These are phyloP conservation scores for Colletotrichum sp. DNA, from an alignment of 2,329 filamentous ascomycete species.

Conservation along the genomic window DNA sequence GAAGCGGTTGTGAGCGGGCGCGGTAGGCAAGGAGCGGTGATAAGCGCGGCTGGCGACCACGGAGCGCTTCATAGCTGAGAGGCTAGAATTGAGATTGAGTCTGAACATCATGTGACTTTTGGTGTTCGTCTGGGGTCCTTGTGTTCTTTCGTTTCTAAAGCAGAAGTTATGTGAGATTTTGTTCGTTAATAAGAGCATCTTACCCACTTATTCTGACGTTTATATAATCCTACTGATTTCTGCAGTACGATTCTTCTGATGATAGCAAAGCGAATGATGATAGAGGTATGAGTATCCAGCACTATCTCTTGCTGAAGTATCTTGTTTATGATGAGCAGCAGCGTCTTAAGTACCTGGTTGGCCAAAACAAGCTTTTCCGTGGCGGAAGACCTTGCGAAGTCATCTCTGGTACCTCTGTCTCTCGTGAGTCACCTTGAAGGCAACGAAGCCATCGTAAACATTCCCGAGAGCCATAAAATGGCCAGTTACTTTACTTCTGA, in stretches of 20 bases:
- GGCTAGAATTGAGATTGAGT: not conserved
- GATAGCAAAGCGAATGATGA: not conserved
- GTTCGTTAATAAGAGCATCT: rapidly evolving
- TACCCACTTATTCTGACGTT: not conserved
- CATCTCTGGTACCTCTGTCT: rapidly evolving
- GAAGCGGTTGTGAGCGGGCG: not conserved
- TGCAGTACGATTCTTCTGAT: not conserved
- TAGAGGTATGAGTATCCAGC: rapidly evolving
- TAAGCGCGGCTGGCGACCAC: not conserved
- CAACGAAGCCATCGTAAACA: rapidly evolving
- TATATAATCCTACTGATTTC: not conserved
- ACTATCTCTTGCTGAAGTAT: too few relatives aligned
- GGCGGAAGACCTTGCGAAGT: not conserved
- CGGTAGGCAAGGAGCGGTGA: rapidly evolving
- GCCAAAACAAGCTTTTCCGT: not conserved
- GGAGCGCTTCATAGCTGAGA: not conserved
- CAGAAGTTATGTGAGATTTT: rapidly evolving
- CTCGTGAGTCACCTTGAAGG: not conserved
- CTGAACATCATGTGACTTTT: not conserved
- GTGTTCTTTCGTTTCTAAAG: rapidly evolving
- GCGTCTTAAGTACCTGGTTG: not conserved
- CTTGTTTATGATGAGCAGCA: not conserved
- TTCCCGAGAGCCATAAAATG: rapidly evolving
- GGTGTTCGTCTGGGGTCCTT: rapidly evolving
- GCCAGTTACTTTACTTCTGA: too few relatives aligned